These are phyloP conservation scores for Trapa incisa DNA, from an alignment of 345 rosid species.

Conservation along the genomic window DNA sequence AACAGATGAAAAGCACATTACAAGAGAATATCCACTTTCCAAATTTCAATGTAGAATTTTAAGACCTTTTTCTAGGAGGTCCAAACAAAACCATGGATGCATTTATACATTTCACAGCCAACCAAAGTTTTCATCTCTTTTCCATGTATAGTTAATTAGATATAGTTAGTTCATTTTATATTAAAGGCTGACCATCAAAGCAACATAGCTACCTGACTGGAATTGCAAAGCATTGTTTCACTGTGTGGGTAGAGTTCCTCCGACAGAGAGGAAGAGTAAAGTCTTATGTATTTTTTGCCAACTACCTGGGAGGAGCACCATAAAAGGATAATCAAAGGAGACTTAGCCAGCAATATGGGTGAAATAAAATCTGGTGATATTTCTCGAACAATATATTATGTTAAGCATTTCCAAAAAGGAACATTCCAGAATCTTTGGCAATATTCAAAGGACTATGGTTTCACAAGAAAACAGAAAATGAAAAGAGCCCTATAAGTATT, in stretches of 20 bases:
- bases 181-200: neutral
- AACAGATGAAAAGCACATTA: neutral
- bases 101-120: neutral
- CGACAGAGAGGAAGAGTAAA: slow-evolving; percentile 52
- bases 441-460: neutral
- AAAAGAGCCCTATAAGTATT: neutral
- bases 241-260: slow-evolving; percentile 74
- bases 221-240: slow-evolving; percentile 82
- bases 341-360: neutral
- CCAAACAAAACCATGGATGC: neutral
- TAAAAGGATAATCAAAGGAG: neutral
- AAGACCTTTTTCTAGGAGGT: neutral
- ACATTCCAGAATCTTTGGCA: neutral
- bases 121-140: neutral
- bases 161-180: neutral
- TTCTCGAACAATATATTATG: neutral
- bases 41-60: neutral
- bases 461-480: neutral
- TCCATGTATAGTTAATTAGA: neutral
- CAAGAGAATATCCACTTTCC: neutral
- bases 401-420: neutral
- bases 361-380: neutral
- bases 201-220: slow-evolving; percentile 62
- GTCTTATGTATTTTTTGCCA: slow-evolving; percentile 82
- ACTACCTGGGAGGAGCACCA: slow-evolving; percentile 40